These are phyloP conservation scores for Trametes meyenii DNA, from an alignment of 768 basidiomycete species.

Conservation along the genomic window DNA sequence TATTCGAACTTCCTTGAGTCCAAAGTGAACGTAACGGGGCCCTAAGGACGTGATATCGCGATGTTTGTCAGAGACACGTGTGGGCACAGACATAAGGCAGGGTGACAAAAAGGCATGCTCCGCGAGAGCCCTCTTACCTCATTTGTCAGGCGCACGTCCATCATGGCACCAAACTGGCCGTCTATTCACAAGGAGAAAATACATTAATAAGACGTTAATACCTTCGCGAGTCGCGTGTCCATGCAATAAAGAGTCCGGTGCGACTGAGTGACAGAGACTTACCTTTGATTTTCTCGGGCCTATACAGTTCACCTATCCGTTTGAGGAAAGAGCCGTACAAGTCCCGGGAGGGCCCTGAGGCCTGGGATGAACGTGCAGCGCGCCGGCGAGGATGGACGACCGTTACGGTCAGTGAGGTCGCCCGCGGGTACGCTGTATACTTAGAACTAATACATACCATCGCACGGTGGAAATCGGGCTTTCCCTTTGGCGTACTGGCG, in stretches of 20 bases:
- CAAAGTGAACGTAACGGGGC: constrained; percentile 83
- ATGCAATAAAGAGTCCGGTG: constrained; percentile 17
- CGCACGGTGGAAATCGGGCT: constrained; percentile 90
- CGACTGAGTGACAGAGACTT: constrained; percentile 22
- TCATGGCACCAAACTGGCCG: constrained; percentile 96
- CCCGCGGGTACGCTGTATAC: neutral
- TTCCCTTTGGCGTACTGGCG: constrained; percentile 86
- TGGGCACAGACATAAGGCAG: constrained; percentile 12
- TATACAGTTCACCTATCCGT: constrained; percentile 65
- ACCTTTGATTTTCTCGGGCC: constrained; percentile 82
- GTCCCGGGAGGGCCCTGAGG: constrained; percentile 63
- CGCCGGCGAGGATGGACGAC: neutral
- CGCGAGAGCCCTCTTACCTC: constrained; percentile 55
- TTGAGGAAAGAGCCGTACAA: constrained; percentile 77
- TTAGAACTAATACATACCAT: constrained; percentile 61
- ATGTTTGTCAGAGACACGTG: constrained; percentile 6
- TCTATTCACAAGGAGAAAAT: constrained; percentile 48
- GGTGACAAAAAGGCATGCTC: constrained; percentile 10
- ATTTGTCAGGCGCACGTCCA: constrained; percentile 86
- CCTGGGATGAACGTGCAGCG: constrained; percentile 42
- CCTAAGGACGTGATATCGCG: constrained; percentile 45
- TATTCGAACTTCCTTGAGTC: constrained; percentile 83
- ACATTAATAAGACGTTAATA: constrained; percentile 16
- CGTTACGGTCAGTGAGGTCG: neutral
- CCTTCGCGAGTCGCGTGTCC: constrained; percentile 11